These are phyloP conservation scores for Fusarium beomiforme DNA, from an alignment of 2,329 filamentous ascomycete species.

Conservation along the genomic window DNA sequence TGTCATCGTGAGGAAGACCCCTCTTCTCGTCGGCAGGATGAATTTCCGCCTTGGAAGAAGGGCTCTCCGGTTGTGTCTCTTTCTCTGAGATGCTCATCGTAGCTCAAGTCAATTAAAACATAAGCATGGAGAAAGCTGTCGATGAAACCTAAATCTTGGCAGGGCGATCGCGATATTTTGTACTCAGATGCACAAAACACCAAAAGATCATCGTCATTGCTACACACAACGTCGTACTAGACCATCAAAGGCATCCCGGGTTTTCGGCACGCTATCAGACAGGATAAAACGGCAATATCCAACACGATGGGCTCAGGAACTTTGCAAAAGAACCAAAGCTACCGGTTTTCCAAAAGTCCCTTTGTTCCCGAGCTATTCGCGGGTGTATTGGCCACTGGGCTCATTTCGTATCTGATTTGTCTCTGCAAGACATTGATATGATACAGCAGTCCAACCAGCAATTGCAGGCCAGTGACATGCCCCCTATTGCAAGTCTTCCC, in stretches of 20 bases:
- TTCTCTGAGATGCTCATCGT: constrained; percentile 11
- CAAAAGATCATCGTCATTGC: neutral
- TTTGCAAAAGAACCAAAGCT: constrained; percentile 9
- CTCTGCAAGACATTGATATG: neutral
- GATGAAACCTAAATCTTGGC: neutral
- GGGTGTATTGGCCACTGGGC: neutral
- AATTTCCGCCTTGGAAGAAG: neutral
- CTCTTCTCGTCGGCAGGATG: constrained; percentile 18
- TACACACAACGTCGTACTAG: neutral
- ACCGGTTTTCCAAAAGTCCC: constrained; percentile 11
- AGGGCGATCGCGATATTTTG: neutral
- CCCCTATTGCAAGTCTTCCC: neutral
- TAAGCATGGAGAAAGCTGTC: neutral
- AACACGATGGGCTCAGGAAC: neutral
- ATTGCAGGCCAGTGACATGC: constrained; percentile 13
- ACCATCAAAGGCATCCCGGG: neutral
- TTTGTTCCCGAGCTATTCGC: constrained; percentile 14
- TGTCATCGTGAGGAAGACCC: neutral
- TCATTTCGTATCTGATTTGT: constrained; percentile 14
- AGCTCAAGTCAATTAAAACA: neutral
- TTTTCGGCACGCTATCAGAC: constrained; percentile 15
- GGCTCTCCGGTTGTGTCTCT: neutral
- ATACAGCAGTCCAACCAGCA: neutral
- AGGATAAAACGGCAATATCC: constrained; percentile 8
- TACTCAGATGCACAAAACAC: neutral